A percentile compares a stretch with the other conserved stretches of the same genome.
Conservation (phyloP, 805 yeast species). For the Zygosaccharomyces pseudorouxii region DNA sequence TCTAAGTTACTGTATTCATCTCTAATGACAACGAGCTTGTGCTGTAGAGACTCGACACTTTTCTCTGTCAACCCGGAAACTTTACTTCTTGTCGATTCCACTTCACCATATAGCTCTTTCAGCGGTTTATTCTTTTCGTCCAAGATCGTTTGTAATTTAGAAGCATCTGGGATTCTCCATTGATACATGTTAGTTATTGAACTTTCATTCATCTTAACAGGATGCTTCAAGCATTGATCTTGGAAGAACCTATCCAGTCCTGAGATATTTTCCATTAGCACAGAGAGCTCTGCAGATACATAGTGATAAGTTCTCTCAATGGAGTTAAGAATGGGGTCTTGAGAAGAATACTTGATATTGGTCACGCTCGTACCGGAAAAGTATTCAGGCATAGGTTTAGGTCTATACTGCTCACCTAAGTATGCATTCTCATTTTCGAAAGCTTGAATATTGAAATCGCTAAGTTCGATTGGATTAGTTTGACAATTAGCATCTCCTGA, state of each 20-base stretch:
- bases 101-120: not conserved
- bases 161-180: constrained; percentile 39
- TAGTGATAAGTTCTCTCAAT: constrained; percentile 27
- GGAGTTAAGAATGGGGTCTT: constrained; percentile 17
- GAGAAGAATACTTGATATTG: constrained; percentile 11
- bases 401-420: constrained; percentile 25
- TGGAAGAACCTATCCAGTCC: constrained; percentile 29
- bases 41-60: not conserved
- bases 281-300: constrained; percentile 34
- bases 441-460: constrained; percentile 20
- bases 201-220: constrained; percentile 25
- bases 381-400: constrained; percentile 19
- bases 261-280: constrained; percentile 31
- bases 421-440: constrained; percentile 36
- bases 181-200: constrained; percentile 31
- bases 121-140: not conserved
- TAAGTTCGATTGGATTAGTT: constrained; percentile 16
- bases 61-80: constrained; percentile 2
- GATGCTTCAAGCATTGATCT: constrained; percentile 32
- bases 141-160: constrained; percentile 13
- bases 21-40: constrained; percentile 3
- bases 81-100: constrained; percentile 5
- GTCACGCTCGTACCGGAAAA: constrained; percentile 22
- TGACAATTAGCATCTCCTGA: constrained; percentile 14
- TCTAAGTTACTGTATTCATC: constrained; percentile 12